Conservation (phyloP, 495 filamentous ascomycete species). For the Neurospora sp. region DNA sequence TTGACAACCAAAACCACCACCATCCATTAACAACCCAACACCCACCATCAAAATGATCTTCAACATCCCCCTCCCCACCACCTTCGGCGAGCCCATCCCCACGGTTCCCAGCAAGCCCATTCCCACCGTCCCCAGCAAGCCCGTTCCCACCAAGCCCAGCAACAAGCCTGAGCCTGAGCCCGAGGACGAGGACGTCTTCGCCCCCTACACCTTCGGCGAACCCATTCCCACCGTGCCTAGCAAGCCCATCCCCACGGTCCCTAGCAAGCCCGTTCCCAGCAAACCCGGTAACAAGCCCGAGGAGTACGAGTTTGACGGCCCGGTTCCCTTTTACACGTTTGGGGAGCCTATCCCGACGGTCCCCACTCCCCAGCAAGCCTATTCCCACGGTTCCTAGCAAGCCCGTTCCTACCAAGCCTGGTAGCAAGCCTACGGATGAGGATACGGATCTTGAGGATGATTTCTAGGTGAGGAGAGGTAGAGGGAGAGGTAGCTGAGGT, state of each 20-base stretch:
- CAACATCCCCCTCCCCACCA: background rate
- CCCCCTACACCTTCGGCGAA: background rate
- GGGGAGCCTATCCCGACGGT: background rate
- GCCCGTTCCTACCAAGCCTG: background rate
- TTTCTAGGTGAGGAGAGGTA: background rate
- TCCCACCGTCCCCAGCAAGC: background rate
- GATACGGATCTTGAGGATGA: background rate
- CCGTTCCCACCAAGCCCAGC: background rate
- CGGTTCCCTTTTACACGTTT: background rate
- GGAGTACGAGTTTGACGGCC: background rate
- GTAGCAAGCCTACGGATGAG: background rate
- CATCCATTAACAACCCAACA: background rate
- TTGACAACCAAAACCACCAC: background rate
- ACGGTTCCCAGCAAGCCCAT: background rate
- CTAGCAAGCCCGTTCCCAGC: background rate
- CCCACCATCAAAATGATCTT: background rate
- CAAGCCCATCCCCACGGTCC: background rate
- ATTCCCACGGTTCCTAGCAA: background rate
- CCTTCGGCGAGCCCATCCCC: background rate
- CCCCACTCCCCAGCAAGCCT: background rate
- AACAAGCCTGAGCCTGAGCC: background rate
- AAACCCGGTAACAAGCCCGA: background rate
- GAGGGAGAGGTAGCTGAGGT: background rate
- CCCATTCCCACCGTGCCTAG: background rate
- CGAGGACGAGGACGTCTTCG: background rate